Conservation (phyloP, 345 rosid species). For the Populus deltoides region DNA sequence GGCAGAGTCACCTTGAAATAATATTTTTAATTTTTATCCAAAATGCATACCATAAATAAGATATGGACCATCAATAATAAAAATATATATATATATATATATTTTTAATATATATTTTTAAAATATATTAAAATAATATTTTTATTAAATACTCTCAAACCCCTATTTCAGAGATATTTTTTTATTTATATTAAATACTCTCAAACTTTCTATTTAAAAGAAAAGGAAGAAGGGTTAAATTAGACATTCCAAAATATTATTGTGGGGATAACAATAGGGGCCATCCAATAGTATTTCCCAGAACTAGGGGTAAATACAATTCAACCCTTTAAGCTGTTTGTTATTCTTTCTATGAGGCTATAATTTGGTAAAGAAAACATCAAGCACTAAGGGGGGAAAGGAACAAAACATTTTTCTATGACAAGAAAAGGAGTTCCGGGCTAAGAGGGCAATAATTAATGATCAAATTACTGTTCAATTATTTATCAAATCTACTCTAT, state of each 20-base stretch:
- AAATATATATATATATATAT: too few relatives aligned
- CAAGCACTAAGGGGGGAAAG: neutral
- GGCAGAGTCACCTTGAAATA: too few relatives aligned
- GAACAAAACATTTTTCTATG: neutral
- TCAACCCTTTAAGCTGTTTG: neutral
- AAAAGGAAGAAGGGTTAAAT: too few relatives aligned
- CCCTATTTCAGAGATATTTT: neutral
- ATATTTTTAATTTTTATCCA: too few relatives aligned
- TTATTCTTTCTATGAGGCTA: neutral
- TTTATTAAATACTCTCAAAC: too few relatives aligned
- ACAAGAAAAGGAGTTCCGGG: neutral
- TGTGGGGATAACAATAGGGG: neutral
- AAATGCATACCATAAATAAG: too few relatives aligned
- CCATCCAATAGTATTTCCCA: neutral
- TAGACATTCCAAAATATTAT: neutral
- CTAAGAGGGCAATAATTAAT: neutral
- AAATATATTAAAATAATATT: too few relatives aligned
- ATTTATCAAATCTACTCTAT: neutral
- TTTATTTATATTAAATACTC: too few relatives aligned
- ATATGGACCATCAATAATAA: too few relatives aligned
- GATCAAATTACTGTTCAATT: neutral
- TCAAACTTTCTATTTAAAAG: neutral
- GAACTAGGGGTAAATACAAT: neutral
- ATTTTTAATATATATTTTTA: too few relatives aligned
- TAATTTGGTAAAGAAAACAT: too few relatives aligned